Evolutionary conservation across 2,329 filamentous ascomycete genomes (phyloP), one percentile per base, ranked within the genome.

Genomic region (Apiospora koreana): DNA sequence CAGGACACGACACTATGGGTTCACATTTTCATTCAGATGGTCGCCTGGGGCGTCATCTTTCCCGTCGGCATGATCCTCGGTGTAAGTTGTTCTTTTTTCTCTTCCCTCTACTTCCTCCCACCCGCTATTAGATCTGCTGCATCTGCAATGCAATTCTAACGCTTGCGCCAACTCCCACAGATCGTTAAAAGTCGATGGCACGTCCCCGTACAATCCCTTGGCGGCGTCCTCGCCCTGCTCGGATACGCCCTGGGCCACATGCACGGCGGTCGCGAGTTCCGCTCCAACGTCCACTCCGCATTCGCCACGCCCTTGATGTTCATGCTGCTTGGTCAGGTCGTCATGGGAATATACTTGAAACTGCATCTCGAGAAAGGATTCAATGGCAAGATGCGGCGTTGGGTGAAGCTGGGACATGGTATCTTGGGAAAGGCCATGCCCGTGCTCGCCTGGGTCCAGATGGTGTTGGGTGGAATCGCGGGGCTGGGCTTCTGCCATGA

Each of bases 41-140:
- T 96, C 71, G 90, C 94, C 70, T 98, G 97, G 85, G 96, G 96
- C 72, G 86, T 99, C 75, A 89, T 98, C 71, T 98, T 97, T 78
- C 96, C 96, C 14, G 87, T 94, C 21, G 96, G 96, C 76, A 98
- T 99, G 95, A 94, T 98, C 54, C 85, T 98, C 23, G 95, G 95
- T 71, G 93, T 96, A 89, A 77, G 92, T 83, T 54, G 38, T 65
- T 25, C 58, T 42, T 66, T 12, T 28, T 18, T 12, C 43, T 41
- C 65, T 54, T 35, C 50, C 43, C 21, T 50, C 21, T 67, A 14
- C 28, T 67, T 28, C 65, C 18, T 43, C 41, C 58, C 18, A 2
- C n/a, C 50, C 14, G 41, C n/a, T 28, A 16, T 43, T 67, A 21
- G 38, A 28, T 68, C 66, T 42, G 50, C 5, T 9, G 14, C 1